Conservation (phyloP, 495 filamentous ascomycete species). For the Penicillium herquei region DNA sequence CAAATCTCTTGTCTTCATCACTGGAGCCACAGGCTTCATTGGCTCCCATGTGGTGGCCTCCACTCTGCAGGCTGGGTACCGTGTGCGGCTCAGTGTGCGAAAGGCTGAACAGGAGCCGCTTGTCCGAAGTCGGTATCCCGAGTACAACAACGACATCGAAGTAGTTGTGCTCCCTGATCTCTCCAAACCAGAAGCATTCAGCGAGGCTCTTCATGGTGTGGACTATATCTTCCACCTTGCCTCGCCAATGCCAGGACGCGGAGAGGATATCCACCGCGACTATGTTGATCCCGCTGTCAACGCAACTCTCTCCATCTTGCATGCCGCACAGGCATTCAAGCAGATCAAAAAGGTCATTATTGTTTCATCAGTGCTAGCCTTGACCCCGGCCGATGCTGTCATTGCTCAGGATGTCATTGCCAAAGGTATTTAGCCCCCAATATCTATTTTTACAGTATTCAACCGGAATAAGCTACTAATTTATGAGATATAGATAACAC, state of each 20-base stretch:
- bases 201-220: conserved; percentile 43
- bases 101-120: conserved; percentile 18
- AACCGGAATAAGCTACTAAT: not conserved
- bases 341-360: conserved; percentile 42
- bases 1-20: conserved; percentile 26
- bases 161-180: conserved; percentile 51
- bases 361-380: conserved; percentile 37
- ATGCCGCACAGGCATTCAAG: conserved; percentile 29
- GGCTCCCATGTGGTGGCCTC: conserved; percentile 27
- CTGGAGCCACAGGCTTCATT: conserved; percentile 20
- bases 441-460: not conserved
- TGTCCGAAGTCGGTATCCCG: conserved; percentile 15
- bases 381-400: conserved; percentile 18
- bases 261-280: conserved; percentile 14
- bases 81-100: conserved; percentile 24
- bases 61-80: conserved; percentile 21
- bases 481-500: conserved; percentile 7
- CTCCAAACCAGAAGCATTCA: conserved; percentile 39
- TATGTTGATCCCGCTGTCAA: conserved; percentile 35
- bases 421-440: not conserved
- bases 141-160: conserved; percentile 17
- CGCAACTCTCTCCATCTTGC: conserved; percentile 34
- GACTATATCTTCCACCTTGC: conserved; percentile 53
- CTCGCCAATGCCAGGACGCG: conserved; percentile 34
- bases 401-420: not conserved